These are phyloP conservation scores for Calonectria ilicicola DNA, from an alignment of 2,329 filamentous ascomycete genomes.

Conservation along the genomic window DNA sequence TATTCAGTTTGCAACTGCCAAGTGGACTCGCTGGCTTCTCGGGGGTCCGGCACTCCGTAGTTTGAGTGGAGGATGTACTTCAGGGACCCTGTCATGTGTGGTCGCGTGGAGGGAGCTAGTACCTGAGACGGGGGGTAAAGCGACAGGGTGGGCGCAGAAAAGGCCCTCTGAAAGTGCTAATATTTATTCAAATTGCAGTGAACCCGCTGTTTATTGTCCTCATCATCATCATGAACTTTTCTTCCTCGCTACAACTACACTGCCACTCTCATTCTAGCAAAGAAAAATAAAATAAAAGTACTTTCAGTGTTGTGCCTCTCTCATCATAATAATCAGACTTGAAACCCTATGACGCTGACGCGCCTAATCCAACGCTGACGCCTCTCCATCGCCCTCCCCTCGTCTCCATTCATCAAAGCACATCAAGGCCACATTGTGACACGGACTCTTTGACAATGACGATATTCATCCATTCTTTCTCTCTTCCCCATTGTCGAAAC, in stretches of 20 bases:
- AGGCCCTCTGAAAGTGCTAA: neutral
- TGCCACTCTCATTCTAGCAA: neutral
- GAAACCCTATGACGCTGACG: neutral
- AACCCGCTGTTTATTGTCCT: neutral
- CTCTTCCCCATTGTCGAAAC: neutral
- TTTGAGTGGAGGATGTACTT: constrained; percentile 3
- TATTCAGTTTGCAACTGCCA: constrained; percentile 6
- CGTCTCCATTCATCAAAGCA: neutral
- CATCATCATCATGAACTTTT: neutral
- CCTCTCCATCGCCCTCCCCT: neutral
- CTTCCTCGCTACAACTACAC: neutral
- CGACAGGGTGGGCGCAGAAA: neutral
- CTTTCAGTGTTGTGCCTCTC: neutral
- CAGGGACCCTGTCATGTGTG: neutral
- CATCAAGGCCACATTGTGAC: neutral
- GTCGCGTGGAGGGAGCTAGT: constrained; percentile 22
- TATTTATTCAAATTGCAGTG: neutral
- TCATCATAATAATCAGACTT: neutral
- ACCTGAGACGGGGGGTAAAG: constrained; percentile 12
- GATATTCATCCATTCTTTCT: neutral
- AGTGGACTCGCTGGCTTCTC: constrained; percentile 11
- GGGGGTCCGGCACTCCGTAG: neutral
- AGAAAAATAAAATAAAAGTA: neutral
- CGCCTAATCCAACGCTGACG: neutral
- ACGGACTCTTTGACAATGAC: neutral